Base-by-base conservation (phyloP, 805 yeast genomes). In the Candida maltosa region DNA sequence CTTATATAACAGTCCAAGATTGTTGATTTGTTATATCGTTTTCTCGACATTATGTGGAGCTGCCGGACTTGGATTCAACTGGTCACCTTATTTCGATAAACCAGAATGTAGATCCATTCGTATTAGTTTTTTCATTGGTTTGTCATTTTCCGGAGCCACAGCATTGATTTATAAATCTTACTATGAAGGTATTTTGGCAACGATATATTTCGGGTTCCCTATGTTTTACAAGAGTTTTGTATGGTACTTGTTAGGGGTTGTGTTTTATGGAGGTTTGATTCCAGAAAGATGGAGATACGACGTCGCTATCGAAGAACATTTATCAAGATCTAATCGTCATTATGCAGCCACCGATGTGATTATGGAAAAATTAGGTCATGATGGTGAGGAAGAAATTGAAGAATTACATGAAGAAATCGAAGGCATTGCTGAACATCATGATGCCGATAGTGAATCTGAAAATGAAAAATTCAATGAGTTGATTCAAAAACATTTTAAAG, bases 21-120 rank as follows among this genome's bases (percentile, higher is more conserved):
- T 69, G 3, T 50, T 60, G 28, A 52, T 49, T 8, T 40, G 68
- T 3, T 83, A 79, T 58, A 74, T 87, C 56, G 27, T 66, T 1
- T 68, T 81, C 46, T 83, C 96, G 1, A 53, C 77, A 1, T 25
- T 75, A 2, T 76, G 88, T 37, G 96, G 97, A 3, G 34, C 69
- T 2, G 56, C 77, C 14, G 97, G 97, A 1, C 75, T 87, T 19
- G 54, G 70, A 12, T 78, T 91, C 65, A 87, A 93, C 38, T 91
- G 97, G 96, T 78, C 88, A n/a, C 91, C 95, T 4, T 73, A 68
- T 46, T 91, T 93, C 58, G 97, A 93, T 58, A 73, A 76, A 37
- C 95, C 96, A 4, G 94, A 87, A 51, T 78, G 87, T 42, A 71
- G 95, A 42, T 79, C 83, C 4, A 61, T 87, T 38, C 70, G 97